Conservation (phyloP, 2,329 filamentous ascomycete species). For the Tolypocladium paradoxum region DNA sequence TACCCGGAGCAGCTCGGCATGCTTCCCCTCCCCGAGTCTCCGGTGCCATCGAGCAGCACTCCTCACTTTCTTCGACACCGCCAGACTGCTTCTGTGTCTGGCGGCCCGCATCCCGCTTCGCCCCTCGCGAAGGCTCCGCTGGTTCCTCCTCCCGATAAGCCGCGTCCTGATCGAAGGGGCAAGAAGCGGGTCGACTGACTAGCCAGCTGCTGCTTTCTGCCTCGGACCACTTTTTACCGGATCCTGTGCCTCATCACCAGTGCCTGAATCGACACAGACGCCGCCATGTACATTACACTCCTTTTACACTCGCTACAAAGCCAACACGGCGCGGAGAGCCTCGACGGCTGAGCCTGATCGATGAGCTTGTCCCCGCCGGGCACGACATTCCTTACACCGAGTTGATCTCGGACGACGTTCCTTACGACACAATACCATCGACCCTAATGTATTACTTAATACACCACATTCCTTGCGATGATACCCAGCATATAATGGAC, state of each 20-base stretch:
- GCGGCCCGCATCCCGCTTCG: conserved; percentile 22
- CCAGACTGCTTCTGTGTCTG: conserved; percentile 23
- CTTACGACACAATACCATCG: conserved; percentile 9
- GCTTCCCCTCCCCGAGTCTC: conserved; percentile 36
- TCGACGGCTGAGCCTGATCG: conserved; percentile 3
- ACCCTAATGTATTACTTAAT: conserved; percentile 20
- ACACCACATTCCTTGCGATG: conserved; percentile 20
- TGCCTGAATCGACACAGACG: conserved; percentile 15
- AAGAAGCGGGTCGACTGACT: conserved; percentile 22
- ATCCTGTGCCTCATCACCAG: neutral
- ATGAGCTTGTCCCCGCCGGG: neutral
- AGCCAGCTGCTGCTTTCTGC: conserved; percentile 2
- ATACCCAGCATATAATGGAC: conserved; percentile 14
- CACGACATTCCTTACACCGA: conserved; percentile 15
- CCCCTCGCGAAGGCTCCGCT: conserved; percentile 22
- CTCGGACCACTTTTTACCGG: conserved; percentile 9
- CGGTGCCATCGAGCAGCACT: conserved; percentile 22
- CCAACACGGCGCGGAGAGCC: neutral
- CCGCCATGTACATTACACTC: conserved; percentile 25
- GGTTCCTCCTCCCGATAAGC: conserved; percentile 9
- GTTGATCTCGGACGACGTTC: conserved; percentile 22
- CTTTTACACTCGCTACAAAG: conserved; percentile 24
- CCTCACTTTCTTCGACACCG: conserved; percentile 26
- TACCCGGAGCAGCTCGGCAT: conserved; percentile 30
- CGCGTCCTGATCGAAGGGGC: conserved; percentile 12